Evolutionary conservation across 176 grass and related monocot species (phyloP).

Genomic region (Calamus simplicifolius): DNA sequence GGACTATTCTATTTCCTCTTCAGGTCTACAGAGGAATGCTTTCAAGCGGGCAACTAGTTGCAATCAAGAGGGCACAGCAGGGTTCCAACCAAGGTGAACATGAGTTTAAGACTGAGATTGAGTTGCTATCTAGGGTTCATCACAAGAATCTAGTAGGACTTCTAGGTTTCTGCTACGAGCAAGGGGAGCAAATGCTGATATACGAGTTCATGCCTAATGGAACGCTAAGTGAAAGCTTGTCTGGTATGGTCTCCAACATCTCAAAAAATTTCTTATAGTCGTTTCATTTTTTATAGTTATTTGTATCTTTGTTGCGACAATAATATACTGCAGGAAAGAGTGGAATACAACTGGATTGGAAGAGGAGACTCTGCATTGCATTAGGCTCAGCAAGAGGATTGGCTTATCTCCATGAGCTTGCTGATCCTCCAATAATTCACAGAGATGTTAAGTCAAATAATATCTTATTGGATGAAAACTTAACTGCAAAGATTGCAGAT

Average conservation of each 20-base stretch:
- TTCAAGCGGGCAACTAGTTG: conserved; percentile 59
- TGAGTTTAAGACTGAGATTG: conserved; percentile 98
- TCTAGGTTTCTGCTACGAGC: conserved; percentile 91
- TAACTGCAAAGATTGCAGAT: conserved; percentile 92
- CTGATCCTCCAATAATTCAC: conserved; percentile 95
- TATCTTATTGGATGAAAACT: conserved; percentile 90
- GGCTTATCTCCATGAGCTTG: conserved; percentile 87
- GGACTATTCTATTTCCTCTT: background rate
- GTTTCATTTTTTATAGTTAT: background rate
- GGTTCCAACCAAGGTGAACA: conserved; percentile 76
- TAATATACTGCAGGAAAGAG: conserved; percentile 48
- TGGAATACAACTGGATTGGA: conserved; percentile 77
- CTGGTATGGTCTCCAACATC: conserved; percentile 22
- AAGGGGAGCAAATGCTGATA: conserved; percentile 95
- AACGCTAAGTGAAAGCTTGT: conserved; percentile 72
- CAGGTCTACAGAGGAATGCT: conserved; percentile 70
- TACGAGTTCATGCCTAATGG: conserved; percentile 84
- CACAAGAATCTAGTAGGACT: conserved; percentile 95
- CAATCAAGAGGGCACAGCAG: conserved; percentile 85
- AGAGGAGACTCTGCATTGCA: conserved; percentile 59
- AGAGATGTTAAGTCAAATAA: conserved; percentile 92
- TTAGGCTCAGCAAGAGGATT: conserved; percentile 77
- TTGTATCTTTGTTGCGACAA: background rate
- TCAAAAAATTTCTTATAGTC: background rate
- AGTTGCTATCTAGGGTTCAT: conserved; percentile 97